phyloP scores from a whole-genome alignment of 139 green algal genomes.

The Trebouxia sp. region DNA sequence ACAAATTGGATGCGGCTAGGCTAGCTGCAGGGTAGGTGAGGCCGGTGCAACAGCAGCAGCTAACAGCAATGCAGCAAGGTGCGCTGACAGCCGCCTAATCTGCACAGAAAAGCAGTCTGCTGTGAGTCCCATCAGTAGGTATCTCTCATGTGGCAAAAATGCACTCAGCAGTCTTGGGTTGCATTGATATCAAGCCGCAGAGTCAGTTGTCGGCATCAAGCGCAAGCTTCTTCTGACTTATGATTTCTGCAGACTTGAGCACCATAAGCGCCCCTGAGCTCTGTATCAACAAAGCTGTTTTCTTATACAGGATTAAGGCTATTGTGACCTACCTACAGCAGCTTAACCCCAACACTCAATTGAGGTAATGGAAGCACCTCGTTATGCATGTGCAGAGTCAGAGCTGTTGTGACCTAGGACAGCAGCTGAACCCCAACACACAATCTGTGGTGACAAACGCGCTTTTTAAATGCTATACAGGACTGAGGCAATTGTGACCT shows the following conservation, averaged over 20 bases:
- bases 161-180: too few relatives aligned
- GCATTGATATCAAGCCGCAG: too few relatives aligned
- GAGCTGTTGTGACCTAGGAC: conserved; percentile 4
- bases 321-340: not conserved
- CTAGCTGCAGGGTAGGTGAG: conserved; percentile 4
- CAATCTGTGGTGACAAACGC: not conserved
- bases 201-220: too few relatives aligned
- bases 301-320: conserved; percentile 11
- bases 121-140: too few relatives aligned
- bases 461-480: conserved; percentile 19
- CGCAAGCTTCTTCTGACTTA: too few relatives aligned
- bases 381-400: conserved; percentile 19
- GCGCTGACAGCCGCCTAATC: not conserved
- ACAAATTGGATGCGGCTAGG: conserved; percentile 43
- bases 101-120: not conserved
- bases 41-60: conserved; percentile 3
- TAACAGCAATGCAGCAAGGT: conserved; percentile 14
- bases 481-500: not conserved
- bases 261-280: too few relatives aligned
- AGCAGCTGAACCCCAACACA: not conserved
- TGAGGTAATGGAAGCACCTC: not conserved
- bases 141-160: too few relatives aligned
- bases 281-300: not conserved
- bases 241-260: too few relatives aligned
- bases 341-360: not conserved